phyloP scores from a whole-genome alignment of 306 rosid genomes.

The Fragaria nilgerrensis region DNA sequence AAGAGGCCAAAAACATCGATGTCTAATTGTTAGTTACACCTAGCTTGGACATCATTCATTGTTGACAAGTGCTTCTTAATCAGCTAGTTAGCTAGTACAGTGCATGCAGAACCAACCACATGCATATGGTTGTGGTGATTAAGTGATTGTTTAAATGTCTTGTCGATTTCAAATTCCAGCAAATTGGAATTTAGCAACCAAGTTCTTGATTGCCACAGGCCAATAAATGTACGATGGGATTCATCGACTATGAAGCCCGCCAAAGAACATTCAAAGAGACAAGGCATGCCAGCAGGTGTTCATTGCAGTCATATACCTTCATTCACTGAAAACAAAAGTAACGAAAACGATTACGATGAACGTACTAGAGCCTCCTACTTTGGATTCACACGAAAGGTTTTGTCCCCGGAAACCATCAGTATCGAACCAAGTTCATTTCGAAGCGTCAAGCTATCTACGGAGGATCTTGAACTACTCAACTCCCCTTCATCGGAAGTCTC shows the following conservation, averaged over 20 bases:
- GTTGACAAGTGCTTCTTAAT: not conserved
- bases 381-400: constrained; percentile 54
- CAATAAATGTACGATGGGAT: constrained; percentile 65
- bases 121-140: not conserved
- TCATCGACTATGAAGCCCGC: constrained; percentile 45
- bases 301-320: constrained; percentile 28
- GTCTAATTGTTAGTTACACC: not conserved
- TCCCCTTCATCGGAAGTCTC: constrained; percentile 73
- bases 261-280: constrained; percentile 55
- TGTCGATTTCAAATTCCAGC: not conserved
- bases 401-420: constrained; percentile 72
- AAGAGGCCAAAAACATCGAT: not conserved
- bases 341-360: constrained; percentile 43
- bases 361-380: constrained; percentile 41
- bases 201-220: constrained; percentile 48
- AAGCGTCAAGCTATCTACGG: constrained; percentile 47
- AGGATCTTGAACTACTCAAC: constrained; percentile 56
- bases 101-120: not conserved
- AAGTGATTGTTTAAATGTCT: not conserved
- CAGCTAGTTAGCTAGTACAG: not conserved
- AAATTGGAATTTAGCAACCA: not conserved
- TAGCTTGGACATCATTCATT: constrained; percentile 2
- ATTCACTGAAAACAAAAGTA: constrained; percentile 35
- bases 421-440: constrained; percentile 55
- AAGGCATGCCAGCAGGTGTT: constrained; percentile 33